Conservation (phyloP, 306 rosid species). For the Rosa persica region DNA sequence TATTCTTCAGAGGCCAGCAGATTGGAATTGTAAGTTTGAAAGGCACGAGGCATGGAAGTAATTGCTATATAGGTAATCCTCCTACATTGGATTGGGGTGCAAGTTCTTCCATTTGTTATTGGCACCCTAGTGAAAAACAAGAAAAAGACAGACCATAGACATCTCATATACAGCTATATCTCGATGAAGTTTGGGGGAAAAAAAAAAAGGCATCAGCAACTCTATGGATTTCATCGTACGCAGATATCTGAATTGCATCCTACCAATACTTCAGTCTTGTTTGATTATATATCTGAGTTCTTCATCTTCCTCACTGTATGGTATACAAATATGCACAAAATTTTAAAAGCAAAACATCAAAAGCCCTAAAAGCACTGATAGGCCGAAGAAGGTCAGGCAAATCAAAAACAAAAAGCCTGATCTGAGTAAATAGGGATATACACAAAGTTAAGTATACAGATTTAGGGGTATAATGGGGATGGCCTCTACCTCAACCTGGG, state of each 20-base stretch:
- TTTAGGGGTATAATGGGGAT: conserved; percentile 18
- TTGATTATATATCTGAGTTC: not conserved
- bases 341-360: not conserved
- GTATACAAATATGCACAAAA: conserved; percentile 11
- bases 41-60: no score
- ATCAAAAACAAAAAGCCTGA: conserved; percentile 44
- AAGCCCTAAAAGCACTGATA: not conserved
- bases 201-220: not conserved
- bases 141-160: not conserved
- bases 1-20: no score
- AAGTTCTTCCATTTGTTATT: not conserved
- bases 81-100: not conserved
- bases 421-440: conserved; percentile 27
- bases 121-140: not conserved
- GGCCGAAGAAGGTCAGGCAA: conserved; percentile 40
- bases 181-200: not conserved
- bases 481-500: not conserved
- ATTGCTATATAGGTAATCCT: no score
- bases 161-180: not conserved
- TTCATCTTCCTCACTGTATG: not conserved
- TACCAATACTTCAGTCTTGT: not conserved
- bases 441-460: conserved; percentile 35
- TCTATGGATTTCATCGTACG: not conserved
- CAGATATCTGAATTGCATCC: not conserved
- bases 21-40: no score